Percentiles rank a stretch among this genome's conserved stretches.
phyloP scores from a whole-genome alignment of 2,329 filamentous ascomycete species.

The Stenocarpella maydis region DNA sequence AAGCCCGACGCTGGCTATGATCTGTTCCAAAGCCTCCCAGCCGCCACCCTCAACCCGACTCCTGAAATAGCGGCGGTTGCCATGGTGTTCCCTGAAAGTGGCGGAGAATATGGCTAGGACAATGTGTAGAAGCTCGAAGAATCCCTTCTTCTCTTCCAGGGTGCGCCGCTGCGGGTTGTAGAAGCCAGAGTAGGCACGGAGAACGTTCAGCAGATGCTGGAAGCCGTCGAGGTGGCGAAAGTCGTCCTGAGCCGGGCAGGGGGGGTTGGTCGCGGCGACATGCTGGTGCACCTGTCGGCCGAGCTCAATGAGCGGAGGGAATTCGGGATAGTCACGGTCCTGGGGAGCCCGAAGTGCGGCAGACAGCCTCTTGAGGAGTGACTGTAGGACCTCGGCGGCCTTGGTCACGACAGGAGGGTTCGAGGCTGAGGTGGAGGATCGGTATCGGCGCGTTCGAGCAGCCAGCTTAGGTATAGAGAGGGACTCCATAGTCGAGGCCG shows the following conservation, averaged over 20 bases:
- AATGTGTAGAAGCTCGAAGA: slow-evolving; percentile 75
- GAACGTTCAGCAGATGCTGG: slow-evolving; percentile 72
- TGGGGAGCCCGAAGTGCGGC: slow-evolving; percentile 45
- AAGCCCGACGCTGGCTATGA: slow-evolving; percentile 72
- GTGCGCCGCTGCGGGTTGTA: slow-evolving; percentile 74
- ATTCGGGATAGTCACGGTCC: slow-evolving; percentile 57
- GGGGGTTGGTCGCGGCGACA: slow-evolving; percentile 56
- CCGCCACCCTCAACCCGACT: slow-evolving; percentile 78
- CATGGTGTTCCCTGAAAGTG: slow-evolving; percentile 78
- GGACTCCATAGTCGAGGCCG: slow-evolving; percentile 29
- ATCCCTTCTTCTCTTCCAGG: slow-evolving; percentile 67
- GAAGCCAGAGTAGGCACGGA: slow-evolving; percentile 76
- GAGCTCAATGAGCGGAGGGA: slow-evolving; percentile 58
- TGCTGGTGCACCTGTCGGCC: slow-evolving; percentile 73
- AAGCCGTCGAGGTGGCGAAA: slow-evolving; percentile 86
- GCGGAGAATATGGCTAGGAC: slow-evolving; percentile 79
- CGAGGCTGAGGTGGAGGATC: slow-evolving; percentile 71
- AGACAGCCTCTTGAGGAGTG: slow-evolving; percentile 59
- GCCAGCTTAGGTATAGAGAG: slow-evolving; percentile 53
- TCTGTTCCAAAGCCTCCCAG: slow-evolving; percentile 79
- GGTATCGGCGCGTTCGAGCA: slow-evolving; percentile 63
- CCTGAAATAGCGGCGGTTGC: slow-evolving; percentile 88
- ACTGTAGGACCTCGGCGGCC: slow-evolving; percentile 65
- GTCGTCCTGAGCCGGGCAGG: slow-evolving; percentile 72
- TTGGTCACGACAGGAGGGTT: slow-evolving; percentile 64